Conservation (phyloP, 345 rosid species). For the Iberis pinnata region DNA sequence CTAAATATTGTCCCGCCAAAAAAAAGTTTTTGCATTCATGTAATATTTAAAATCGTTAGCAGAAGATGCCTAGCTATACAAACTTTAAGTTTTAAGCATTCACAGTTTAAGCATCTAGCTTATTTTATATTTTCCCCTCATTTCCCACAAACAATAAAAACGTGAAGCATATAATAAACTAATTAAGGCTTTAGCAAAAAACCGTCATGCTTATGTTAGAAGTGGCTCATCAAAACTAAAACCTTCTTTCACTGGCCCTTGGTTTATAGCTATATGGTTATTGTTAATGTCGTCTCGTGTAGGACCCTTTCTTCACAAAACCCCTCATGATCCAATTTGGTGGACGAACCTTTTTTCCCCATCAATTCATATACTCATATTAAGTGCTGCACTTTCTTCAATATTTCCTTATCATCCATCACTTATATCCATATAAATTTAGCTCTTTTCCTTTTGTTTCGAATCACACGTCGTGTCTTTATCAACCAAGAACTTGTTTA, state of each 20-base stretch:
- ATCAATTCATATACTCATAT: constrained; percentile 28
- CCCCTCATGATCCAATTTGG: constrained; percentile 16
- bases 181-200: constrained; percentile 3
- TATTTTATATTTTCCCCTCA: not conserved
- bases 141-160: not conserved
- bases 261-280: constrained; percentile 19
- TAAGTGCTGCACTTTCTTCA: constrained; percentile 31
- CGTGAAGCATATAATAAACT: constrained; percentile 2
- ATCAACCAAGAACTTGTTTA: constrained; percentile 3
- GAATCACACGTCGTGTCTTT: constrained; percentile 19
- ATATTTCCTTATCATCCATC: constrained; percentile 22
- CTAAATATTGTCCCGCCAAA: too few species aligned
- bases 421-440: not conserved
- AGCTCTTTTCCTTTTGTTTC: constrained; percentile 22
- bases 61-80: too few species aligned
- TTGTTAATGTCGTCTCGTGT: constrained; percentile 26
- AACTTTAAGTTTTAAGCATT: not conserved
- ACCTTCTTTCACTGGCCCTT: not conserved
- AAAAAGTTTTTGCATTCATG: too few species aligned
- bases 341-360: constrained; percentile 19
- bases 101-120: too few species aligned
- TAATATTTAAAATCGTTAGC: too few species aligned
- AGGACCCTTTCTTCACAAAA: constrained; percentile 29
- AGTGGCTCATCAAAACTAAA: constrained; percentile 27
- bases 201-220: constrained; percentile 35